Evolutionary conservation across 495 filamentous ascomycete species (phyloP), one percentile per base, ranked within the genome.

Genomic region (Bathelium albidoporum): DNA sequence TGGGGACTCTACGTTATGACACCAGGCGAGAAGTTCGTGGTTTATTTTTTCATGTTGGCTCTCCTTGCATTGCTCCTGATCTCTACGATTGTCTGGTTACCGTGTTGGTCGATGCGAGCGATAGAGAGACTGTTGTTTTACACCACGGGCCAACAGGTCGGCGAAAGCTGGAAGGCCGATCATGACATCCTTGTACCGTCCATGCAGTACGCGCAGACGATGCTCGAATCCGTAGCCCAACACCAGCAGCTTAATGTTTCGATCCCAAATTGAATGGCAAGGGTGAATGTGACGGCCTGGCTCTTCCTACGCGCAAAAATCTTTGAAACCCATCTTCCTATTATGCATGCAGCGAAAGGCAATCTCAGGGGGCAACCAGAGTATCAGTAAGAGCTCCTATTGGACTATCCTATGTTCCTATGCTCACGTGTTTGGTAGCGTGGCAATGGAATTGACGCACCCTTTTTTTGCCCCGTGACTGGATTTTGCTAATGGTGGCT

Each of bases 1-100:
- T 9, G 26, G 49, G 49, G 49, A 29, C 49, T 55, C 24, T 55
- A 55, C 29, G 49, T 55, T 24, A 55, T 55, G 49, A 55, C 49
- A 4, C 49, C 49, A 26, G n/a, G 20, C 9, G 49, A 55, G 16
- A 55, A 55, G 49, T 29, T 55, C 24, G 20, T 55, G 26, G 5
- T 55, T 7, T 28, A 80, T 60, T 65, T 73, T n/a, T 78, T 77
- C 59, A 75, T 80, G 22, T 52, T 78, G 49, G 29, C 49, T 55
- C 24, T 55, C 24, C 10, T 29, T 9, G 49, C 49, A 11, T 29
- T 55, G 49, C 24, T 55, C 16, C 10, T 55, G 10, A 16, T 29
- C 22, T 29, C 24, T 4, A 16, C 24, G 12, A 29, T 16, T 29
- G 16, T 55, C 26, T 55, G 49, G 49, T 24, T 55, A 28, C 49